Base-by-base conservation (phyloP, 441 rosid genomes). In the Theobroma grandiflorum region DNA sequence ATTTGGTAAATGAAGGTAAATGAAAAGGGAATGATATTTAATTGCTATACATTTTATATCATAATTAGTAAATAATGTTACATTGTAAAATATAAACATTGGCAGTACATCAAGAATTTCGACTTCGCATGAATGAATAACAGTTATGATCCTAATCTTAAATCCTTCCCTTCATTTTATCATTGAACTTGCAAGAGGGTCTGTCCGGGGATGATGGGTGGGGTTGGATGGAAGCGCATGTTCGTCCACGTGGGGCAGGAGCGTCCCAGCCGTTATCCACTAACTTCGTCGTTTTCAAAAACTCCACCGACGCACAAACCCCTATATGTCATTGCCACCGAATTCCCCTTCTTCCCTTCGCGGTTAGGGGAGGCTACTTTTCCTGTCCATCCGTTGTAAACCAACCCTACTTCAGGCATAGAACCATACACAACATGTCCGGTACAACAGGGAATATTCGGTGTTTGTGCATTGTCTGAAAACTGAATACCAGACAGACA, bases 221-320 rank as follows among this genome's bases (percentile, higher is more conserved):
- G 68, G 62, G 35, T 18, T 53, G 76, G 42, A 20, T n/a, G 52
- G 64, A 33, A 35, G 58, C 78, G 63, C 79, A 45, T 76, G 45
- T 35, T 45, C 49, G 62, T 42, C 77, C 55, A 35, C 40, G 62
- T 65, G 72, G 50, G 79, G 31, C 72, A 26, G 42, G 5, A 49
- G 59, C 43, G 12, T 76, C 52, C 52, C 79, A 9, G 49, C 72
- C 79, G 72, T 65, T 76, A 76, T 65, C 72, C 63, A 50, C 47
- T 15, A 76, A n/a, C 63, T 76, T 49, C 31, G 79, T 76, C 72
- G 62, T 64, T 76, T 76, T 64, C 72, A 49, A 40, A 37, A 73
- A 7, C 38, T 73, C 76, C 76, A 73, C 65, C 65, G 76, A 72
- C 76, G n/a, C 76, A 12, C 62, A 26, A 45, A 2, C 35, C 53